phyloP scores from a whole-genome alignment of 1,284 basidiomycete species.

The Peniophora sp. region DNA sequence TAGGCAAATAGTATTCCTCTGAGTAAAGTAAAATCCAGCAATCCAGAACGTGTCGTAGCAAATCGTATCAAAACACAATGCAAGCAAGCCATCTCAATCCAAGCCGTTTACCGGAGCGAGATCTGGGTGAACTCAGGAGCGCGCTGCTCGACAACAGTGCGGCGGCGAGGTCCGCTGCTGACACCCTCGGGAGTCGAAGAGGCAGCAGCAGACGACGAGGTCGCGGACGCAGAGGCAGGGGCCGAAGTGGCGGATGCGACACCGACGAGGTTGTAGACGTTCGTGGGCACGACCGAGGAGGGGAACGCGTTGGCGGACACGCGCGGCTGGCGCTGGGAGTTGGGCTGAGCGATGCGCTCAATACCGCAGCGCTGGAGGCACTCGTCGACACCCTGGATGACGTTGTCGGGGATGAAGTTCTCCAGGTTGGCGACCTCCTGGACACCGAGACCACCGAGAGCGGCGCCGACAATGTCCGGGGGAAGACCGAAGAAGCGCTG shows the following conservation, averaged over 20 bases:
- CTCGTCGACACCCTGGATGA: neutral
- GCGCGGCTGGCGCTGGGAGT: constrained; percentile 1
- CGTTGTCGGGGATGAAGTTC: neutral
- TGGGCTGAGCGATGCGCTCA: neutral
- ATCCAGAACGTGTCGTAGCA: no score
- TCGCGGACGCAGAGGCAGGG: neutral
- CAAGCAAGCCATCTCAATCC: no score
- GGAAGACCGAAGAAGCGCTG: constrained; percentile 18
- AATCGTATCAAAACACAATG: no score
- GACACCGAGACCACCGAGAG: constrained; percentile 20
- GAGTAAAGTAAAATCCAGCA: no score
- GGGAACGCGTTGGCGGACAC: neutral
- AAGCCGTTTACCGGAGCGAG: no score
- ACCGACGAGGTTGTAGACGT: neutral
- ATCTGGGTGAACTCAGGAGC: no score
- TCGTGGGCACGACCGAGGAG: neutral
- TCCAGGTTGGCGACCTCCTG: constrained; percentile 18
- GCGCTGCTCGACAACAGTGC: no score
- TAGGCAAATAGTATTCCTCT: no score
- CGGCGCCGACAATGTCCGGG: constrained; percentile 18
- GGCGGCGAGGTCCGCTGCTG: no score
- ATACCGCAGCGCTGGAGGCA: constrained; percentile 1
- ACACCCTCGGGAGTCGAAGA: no score
- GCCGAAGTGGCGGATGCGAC: neutral
- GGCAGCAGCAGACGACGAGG: neutral